These are phyloP conservation scores for Cordyceps tenuipes DNA, from an alignment of 2,329 filamentous ascomycete species.

Conservation along the genomic window DNA sequence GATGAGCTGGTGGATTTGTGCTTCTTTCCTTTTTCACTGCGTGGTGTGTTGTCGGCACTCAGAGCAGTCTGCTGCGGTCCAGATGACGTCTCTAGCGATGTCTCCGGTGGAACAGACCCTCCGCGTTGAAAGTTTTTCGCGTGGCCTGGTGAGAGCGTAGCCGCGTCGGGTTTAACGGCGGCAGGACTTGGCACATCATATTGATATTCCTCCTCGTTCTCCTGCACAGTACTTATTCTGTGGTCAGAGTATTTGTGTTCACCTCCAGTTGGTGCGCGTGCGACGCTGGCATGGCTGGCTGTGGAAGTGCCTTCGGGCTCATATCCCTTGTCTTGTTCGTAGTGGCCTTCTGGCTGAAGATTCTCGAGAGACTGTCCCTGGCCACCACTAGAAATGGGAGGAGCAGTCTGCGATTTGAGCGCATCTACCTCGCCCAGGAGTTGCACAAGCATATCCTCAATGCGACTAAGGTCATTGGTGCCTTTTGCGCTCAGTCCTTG, in stretches of 20 bases:
- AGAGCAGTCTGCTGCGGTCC: conserved; percentile 32
- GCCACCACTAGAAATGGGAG: conserved; percentile 35
- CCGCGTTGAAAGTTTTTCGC: conserved; percentile 32
- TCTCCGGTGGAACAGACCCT: conserved; percentile 46
- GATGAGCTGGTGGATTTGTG: conserved; percentile 81
- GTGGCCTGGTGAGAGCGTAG: conserved; percentile 55
- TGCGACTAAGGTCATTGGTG: conserved; percentile 76
- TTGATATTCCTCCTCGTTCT: conserved; percentile 66
- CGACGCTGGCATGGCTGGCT: conserved; percentile 63
- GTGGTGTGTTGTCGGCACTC: conserved; percentile 73
- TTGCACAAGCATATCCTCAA: conserved; percentile 87
- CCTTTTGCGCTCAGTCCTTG: conserved; percentile 85
- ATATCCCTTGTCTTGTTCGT: conserved; percentile 65
- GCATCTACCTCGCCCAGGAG: conserved; percentile 87
- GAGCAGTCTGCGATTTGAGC: conserved; percentile 54
- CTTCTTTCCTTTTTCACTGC: conserved; percentile 69
- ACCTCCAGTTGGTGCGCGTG: conserved; percentile 48
- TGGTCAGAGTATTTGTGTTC: conserved; percentile 60
- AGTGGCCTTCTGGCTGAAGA: conserved; percentile 52
- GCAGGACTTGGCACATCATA: conserved; percentile 43
- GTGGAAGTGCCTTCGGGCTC: conserved; percentile 73
- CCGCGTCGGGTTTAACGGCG: conserved; percentile 28
- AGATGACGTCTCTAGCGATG: conserved; percentile 46
- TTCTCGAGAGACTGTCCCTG: conserved; percentile 60
- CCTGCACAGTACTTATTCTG: conserved; percentile 82